These are phyloP conservation scores for Coprinopsis cinerea DNA, from an alignment of 768 basidiomycete genomes.

Conservation along the genomic window DNA sequence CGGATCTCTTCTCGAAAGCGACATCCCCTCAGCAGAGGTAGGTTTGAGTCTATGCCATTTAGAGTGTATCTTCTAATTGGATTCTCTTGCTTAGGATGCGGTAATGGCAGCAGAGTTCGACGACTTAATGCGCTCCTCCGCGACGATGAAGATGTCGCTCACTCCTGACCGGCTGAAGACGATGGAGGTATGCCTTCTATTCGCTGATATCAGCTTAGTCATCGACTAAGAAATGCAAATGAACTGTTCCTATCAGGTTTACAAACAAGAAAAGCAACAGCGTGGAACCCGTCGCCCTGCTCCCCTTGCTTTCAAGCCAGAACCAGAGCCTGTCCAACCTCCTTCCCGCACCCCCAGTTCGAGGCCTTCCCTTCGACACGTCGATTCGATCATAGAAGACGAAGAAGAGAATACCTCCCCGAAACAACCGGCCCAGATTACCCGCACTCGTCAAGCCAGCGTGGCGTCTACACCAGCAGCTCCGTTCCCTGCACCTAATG, in stretches of 20 bases:
- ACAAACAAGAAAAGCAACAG: conserved; percentile 69
- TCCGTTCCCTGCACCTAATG: conserved; percentile 23
- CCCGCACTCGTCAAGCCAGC: conserved; percentile 42
- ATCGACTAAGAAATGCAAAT: conserved; percentile 17
- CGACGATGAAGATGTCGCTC: conserved; percentile 93
- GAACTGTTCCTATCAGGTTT: conserved; percentile 40
- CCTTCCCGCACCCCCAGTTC: conserved; percentile 28
- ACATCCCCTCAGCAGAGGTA: conserved; percentile 31
- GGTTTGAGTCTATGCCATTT: conserved; percentile 13
- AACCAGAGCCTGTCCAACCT: conserved; percentile 27
- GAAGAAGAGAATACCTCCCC: conserved; percentile 44
- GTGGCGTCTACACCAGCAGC: conserved; percentile 32
- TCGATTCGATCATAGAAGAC: conserved; percentile 63
- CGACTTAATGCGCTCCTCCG: conserved; percentile 81
- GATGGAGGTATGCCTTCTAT: conserved; percentile 70
- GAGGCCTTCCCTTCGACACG: conserved; percentile 44
- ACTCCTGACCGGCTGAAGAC: conserved; percentile 90
- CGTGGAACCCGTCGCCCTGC: conserved; percentile 34
- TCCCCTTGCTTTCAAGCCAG: conserved; percentile 28
- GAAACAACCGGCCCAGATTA: conserved; percentile 19
- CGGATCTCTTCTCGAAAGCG: conserved; percentile 23
- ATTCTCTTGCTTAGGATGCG: conserved; percentile 39
- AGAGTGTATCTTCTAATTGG: conserved; percentile 6
- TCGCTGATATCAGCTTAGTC: conserved; percentile 25
- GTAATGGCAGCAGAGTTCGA: conserved; percentile 79